These are phyloP conservation scores for Madurella fahalii DNA, from an alignment of 2,329 filamentous ascomycete species.

Conservation along the genomic window DNA sequence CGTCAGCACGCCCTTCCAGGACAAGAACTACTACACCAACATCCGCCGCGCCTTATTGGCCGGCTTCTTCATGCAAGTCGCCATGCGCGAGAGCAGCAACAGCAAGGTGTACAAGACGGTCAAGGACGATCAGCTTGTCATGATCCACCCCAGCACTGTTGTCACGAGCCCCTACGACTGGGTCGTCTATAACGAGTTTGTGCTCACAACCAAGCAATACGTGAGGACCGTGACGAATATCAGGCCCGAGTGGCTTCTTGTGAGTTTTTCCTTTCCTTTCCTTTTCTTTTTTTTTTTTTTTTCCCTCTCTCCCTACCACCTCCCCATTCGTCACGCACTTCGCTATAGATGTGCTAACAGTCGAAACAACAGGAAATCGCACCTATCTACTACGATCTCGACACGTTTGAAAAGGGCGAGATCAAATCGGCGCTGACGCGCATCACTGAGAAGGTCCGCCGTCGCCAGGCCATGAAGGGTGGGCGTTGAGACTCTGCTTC, in stretches of 20 bases:
- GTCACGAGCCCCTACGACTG: constrained; percentile 86
- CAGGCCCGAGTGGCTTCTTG: constrained; percentile 89
- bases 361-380: constrained; percentile 70
- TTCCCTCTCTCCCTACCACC: neutral
- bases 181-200: constrained; percentile 98
- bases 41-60: constrained; percentile 88
- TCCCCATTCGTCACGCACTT: neutral
- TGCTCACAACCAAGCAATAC: constrained; percentile 96
- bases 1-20: constrained; percentile 81
- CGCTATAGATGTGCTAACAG: constrained; percentile 32
- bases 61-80: constrained; percentile 99
- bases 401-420: constrained; percentile 79
- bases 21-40: constrained; percentile 98
- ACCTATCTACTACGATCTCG: constrained; percentile 84
- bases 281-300: neutral
- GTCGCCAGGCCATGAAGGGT: constrained; percentile 55
- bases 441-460: constrained; percentile 56
- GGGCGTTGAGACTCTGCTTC: constrained; percentile 28
- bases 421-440: constrained; percentile 65
- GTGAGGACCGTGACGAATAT: constrained; percentile 90
- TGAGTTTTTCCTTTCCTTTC: constrained; percentile 40
- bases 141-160: constrained; percentile 91
- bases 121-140: constrained; percentile 91
- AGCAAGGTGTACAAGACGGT: constrained; percentile 93
- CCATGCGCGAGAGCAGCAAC: constrained; percentile 75